phyloP scores from a whole-genome alignment of 441 rosid species.

The Daphne laureola region DNA sequence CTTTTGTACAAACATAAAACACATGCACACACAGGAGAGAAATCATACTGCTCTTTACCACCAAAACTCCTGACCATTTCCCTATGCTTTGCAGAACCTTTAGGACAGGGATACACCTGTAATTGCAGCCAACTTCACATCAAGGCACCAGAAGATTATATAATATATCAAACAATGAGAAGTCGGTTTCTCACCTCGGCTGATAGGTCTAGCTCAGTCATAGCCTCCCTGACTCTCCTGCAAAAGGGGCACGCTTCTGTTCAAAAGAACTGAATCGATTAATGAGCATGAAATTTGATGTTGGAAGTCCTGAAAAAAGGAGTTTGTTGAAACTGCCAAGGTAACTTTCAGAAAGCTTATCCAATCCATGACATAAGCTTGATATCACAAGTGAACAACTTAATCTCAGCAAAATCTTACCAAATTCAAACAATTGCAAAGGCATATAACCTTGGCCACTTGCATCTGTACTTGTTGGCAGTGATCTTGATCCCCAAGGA shows the following conservation, averaged over 20 bases:
- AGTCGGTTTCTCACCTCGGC: constrained; percentile 41
- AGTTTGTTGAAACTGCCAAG: constrained; percentile 1
- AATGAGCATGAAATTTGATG: background rate
- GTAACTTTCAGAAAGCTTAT: too few relatives aligned
- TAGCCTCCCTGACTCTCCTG: constrained; percentile 74
- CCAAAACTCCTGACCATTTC: constrained; percentile 64
- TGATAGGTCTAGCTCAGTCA: constrained; percentile 82
- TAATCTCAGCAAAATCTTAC: constrained; percentile 21
- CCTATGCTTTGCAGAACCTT: constrained; percentile 76
- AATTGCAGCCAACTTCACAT: constrained; percentile 13
- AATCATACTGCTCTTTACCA: constrained; percentile 68
- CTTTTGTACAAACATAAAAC: too few relatives aligned
- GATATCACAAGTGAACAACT: background rate
- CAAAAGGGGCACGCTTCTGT: constrained; percentile 92
- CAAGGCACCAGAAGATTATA: constrained; percentile 8
- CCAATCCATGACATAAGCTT: too few relatives aligned
- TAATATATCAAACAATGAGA: background rate
- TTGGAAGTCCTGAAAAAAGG: background rate
- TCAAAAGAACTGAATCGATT: constrained; percentile 11
- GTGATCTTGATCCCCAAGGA: constrained; percentile 73
- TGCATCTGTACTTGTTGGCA: constrained; percentile 15
- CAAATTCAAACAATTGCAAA: constrained; percentile 74
- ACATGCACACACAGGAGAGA: background rate
- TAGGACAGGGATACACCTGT: constrained; percentile 87
- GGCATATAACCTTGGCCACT: constrained; percentile 25